Conservation (phyloP, 1,284 basidiomycete genomes). For the Phlebopus sp. region DNA sequence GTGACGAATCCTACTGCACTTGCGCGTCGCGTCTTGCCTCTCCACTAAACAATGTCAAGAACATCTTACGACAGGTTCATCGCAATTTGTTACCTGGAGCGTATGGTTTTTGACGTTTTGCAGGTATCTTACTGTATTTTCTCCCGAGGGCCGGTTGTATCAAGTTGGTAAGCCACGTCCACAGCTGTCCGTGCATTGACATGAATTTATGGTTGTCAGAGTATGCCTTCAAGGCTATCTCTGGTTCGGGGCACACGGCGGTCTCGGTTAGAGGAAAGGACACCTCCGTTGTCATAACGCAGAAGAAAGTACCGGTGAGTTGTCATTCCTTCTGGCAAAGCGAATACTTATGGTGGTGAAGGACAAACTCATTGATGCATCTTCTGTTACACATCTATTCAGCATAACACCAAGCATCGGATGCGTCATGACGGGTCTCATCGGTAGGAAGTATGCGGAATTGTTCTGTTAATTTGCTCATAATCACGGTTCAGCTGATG, state of each 20-base stretch:
- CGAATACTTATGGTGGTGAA: constrained; percentile 34
- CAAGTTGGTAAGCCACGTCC: constrained; percentile 82
- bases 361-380: constrained; percentile 98
- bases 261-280: constrained; percentile 93
- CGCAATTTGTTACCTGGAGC: background rate
- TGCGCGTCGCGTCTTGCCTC: constrained; percentile 48
- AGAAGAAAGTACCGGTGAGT: constrained; percentile 95
- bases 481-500: constrained; percentile 68
- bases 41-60: constrained; percentile 62
- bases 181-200: background rate
- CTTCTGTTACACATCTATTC: constrained; percentile 94
- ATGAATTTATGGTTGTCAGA: constrained; percentile 48
- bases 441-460: constrained; percentile 55
- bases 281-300: constrained; percentile 92
- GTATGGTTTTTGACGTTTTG: background rate
- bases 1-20: constrained; percentile 35
- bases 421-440: constrained; percentile 95
- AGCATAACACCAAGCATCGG: constrained; percentile 96
- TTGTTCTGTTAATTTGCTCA: constrained; percentile 6
- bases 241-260: constrained; percentile 92
- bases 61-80: constrained; percentile 75
- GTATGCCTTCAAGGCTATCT: constrained; percentile 99
- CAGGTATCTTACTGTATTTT: constrained; percentile 91
- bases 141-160: constrained; percentile 90
- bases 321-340: constrained; percentile 1